Conservation (phyloP, 2,329 filamentous ascomycete genomes). For the Helotiales sp. region DNA sequence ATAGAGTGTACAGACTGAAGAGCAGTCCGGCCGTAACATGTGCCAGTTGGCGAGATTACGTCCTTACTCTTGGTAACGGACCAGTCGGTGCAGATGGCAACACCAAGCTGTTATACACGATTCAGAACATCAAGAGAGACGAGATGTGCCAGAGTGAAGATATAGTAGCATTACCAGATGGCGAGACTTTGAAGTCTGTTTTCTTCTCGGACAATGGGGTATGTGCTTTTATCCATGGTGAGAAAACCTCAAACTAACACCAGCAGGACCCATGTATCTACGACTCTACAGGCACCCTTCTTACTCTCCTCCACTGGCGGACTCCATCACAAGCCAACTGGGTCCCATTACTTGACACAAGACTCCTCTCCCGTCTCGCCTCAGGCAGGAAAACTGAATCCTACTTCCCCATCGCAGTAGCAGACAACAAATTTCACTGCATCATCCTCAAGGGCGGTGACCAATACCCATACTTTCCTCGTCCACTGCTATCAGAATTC, state of each 20-base stretch:
- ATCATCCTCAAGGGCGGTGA: conserved; percentile 98
- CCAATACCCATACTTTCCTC: conserved; percentile 88
- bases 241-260: conserved; percentile 5
- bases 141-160: conserved; percentile 96
- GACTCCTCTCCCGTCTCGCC: conserved; percentile 75
- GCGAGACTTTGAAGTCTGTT: conserved; percentile 72
- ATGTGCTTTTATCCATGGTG: conserved; percentile 39
- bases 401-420: conserved; percentile 95
- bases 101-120: conserved; percentile 80
- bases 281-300: conserved; percentile 84
- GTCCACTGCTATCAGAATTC: conserved; percentile 88
- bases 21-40: conserved; percentile 88
- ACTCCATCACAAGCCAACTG: conserved; percentile 81
- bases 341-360: conserved; percentile 92
- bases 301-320: conserved; percentile 90
- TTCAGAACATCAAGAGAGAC: conserved; percentile 91
- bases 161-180: conserved; percentile 78
- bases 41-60: conserved; percentile 91
- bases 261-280: conserved; percentile 89
- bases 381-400: conserved; percentile 83
- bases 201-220: conserved; percentile 94
- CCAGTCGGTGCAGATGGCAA: conserved; percentile 76
- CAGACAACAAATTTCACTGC: conserved; percentile 91
- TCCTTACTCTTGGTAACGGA: conserved; percentile 94
- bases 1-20: conserved; percentile 88